Percentiles rank a stretch among this genome's conserved stretches.
These are phyloP conservation scores for Anethum foeniculum DNA, from an alignment of 140 eudicot genomes.

Conservation along the genomic window DNA sequence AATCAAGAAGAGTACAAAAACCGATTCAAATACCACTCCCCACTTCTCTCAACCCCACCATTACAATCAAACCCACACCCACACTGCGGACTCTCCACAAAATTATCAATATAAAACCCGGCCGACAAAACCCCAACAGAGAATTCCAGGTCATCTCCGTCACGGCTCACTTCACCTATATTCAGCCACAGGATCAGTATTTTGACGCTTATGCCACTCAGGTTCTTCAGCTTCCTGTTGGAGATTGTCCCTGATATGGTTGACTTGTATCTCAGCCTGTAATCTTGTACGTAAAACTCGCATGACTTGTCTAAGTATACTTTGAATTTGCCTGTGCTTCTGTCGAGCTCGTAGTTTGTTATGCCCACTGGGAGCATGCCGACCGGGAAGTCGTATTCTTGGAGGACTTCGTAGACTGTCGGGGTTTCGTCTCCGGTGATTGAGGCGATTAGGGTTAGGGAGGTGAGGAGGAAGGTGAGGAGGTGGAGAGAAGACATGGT, in stretches of 20 bases:
- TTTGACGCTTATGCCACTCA: constrained; percentile 63
- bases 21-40: constrained; percentile 10
- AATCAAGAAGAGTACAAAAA: neutral
- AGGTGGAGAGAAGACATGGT: constrained; percentile 22
- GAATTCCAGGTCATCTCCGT: constrained; percentile 42
- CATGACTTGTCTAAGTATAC: constrained; percentile 44
- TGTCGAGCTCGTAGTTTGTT: constrained; percentile 58
- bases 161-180: constrained; percentile 51
- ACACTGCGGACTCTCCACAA: constrained; percentile 67
- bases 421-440: constrained; percentile 19
- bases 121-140: constrained; percentile 77
- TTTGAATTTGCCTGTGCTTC: constrained; percentile 56
- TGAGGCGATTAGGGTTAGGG: constrained; percentile 5
- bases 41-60: neutral
- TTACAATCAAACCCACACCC: constrained; percentile 92
- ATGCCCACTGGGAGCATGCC: constrained; percentile 85
- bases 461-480: constrained; percentile 21
- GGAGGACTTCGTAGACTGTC: constrained; percentile 59
- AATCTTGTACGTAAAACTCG: constrained; percentile 47
- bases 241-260: constrained; percentile 60
- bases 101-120: constrained; percentile 43
- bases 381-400: constrained; percentile 61
- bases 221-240: constrained; percentile 29
- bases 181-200: constrained; percentile 60
- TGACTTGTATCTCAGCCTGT: constrained; percentile 54